Base-by-base conservation (phyloP, 73 alveolate species). In the Blepharisma japonicum region DNA sequence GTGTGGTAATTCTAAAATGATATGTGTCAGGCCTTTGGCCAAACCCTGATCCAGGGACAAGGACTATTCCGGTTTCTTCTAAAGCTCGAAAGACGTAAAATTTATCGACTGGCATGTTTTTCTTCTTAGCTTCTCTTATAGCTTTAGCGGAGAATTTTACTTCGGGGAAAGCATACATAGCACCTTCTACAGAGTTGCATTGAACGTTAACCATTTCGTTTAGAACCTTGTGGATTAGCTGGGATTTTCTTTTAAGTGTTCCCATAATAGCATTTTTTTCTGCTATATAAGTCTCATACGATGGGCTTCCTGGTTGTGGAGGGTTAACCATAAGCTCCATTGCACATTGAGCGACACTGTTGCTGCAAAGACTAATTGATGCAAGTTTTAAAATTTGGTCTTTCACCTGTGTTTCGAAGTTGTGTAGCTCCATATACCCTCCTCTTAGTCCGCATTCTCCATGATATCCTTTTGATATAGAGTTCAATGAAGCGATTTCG, bases 401-500 rank as follows among this genome's bases (percentile, higher is more conserved):
- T 21, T 77, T 66, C 7, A 87, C 93, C 20, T 68, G 74, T 21
- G 89, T 86, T 54, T 78, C 92, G 14, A 94, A 55, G 76, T 92
- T 86, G 27, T 68, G 32, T 50, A 83, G 25, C 85, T 86, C 93
- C 66, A 88, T 78, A 82, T 89, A 94, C 38, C 98, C 98, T 8
- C 97, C 97, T 89, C 98, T 87, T 25, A 90, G 81, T 56, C 98
- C 98, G 68, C 98, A 94, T 77, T 94, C 98, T 55, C 98, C 98
- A 27, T 72, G 71, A 56, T 89, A 82, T 11, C 98, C 98, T 81
- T 94, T 94, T 18, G 97, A 89, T 46, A 90, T 83, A 6, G 97
- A 85, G 83, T 91, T 91, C 78, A 89, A 55, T 27, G 94, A 90
- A 56, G 72, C 83, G 53, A 89, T 71, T 80, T 89, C 96, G 42